phyloP scores from a whole-genome alignment of 495 filamentous ascomycete species.

The Neurospora terricola region DNA sequence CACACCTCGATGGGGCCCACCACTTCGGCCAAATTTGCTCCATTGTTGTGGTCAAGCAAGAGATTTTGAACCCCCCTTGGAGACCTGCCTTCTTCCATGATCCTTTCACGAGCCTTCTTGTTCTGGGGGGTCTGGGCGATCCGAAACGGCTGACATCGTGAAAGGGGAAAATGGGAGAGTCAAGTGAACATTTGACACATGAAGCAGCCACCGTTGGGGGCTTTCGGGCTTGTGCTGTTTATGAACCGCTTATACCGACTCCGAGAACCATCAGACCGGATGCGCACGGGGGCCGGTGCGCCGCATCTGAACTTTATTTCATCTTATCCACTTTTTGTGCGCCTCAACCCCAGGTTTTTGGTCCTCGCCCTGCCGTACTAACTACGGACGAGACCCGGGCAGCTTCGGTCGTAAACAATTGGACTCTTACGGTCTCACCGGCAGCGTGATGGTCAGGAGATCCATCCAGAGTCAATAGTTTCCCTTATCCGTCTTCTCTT shows the following conservation, averaged over 20 bases:
- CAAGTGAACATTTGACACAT: background rate
- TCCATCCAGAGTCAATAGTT: background rate
- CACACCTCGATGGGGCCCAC: background rate
- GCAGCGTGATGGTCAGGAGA: background rate
- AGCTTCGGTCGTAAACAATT: background rate
- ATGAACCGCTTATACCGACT: background rate
- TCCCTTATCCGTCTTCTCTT: background rate
- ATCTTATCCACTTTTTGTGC: background rate
- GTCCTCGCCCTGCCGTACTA: background rate
- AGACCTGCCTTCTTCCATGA: background rate
- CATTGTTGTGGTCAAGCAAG: background rate
- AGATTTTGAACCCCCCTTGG: background rate
- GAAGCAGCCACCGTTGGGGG: background rate
- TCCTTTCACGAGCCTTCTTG: background rate
- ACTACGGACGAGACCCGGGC: background rate
- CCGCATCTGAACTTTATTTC: background rate
- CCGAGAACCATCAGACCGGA: background rate
- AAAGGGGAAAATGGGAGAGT: background rate
- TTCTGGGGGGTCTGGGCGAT: background rate
- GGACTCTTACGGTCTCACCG: background rate
- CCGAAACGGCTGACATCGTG: background rate
- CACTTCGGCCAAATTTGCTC: background rate
- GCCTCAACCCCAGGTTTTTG: background rate
- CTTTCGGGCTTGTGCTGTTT: background rate
- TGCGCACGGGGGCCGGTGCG: background rate